phyloP scores from a whole-genome alignment of 192 early-diverging fungal genomes.

The Linnemannia elongata region DNA sequence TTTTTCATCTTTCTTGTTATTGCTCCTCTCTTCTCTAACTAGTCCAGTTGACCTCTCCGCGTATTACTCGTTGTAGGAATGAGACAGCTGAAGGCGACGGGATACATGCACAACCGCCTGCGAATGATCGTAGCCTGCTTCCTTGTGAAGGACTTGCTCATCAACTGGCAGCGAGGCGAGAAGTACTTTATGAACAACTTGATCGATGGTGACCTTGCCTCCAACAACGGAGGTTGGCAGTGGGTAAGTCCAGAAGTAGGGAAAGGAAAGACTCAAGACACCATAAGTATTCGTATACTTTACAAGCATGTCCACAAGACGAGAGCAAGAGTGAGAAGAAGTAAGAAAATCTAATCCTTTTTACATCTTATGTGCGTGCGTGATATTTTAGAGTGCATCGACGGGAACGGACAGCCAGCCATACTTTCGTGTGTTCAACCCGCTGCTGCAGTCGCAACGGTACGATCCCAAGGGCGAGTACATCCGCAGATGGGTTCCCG shows the following conservation, averaged over 20 bases:
- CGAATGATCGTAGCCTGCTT: conserved; percentile 75
- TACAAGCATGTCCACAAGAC: not conserved
- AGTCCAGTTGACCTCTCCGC: not conserved
- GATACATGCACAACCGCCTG: conserved; percentile 78
- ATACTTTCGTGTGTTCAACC: conserved; percentile 84
- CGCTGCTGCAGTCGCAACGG: conserved; percentile 53
- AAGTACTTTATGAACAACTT: conserved; percentile 70
- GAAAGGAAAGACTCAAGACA: too few species aligned
- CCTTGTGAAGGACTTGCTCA: conserved; percentile 62
- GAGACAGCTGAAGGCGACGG: conserved; percentile 68
- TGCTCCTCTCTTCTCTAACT: not conserved
- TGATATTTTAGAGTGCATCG: conserved; percentile 60
- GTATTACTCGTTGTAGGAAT: conserved; percentile 49
- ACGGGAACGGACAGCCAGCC: conserved; percentile 82
- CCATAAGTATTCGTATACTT: too few species aligned
- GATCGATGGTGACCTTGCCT: conserved; percentile 79
- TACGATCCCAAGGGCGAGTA: conserved; percentile 73
- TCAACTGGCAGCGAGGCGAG: conserved; percentile 79
- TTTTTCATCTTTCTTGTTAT: not conserved
- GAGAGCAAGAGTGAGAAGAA: not conserved
- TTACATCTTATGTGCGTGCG: not conserved
- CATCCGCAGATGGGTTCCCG: conserved; percentile 74
- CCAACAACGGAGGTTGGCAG: conserved; percentile 83
- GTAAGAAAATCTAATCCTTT: not conserved
- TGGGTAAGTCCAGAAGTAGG: conserved; percentile 55